Evolutionary conservation across 192 early-diverging fungal genomes (phyloP).

Genomic region (Podochytrium sp.): DNA sequence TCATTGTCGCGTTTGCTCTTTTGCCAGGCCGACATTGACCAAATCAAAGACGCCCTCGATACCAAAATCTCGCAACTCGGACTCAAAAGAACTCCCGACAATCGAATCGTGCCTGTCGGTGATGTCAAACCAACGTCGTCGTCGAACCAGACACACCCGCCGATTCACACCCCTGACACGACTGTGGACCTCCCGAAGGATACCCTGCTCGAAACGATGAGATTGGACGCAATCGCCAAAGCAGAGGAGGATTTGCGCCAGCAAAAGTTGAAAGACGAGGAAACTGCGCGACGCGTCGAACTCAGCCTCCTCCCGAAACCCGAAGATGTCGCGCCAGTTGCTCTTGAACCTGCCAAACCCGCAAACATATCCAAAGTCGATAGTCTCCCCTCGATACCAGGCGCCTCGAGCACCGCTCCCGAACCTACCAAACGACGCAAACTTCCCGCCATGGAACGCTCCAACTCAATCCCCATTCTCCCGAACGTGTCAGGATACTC

Average conservation of each 20-base stretch:
- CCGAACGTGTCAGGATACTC: not conserved
- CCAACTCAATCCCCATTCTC: not conserved
- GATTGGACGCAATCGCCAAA: not conserved
- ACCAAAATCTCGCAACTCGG: constrained; percentile 26
- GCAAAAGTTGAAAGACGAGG: not conserved
- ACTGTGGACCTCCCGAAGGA: constrained; percentile 9
- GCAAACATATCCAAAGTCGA: too few species aligned
- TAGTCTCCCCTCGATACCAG: not conserved
- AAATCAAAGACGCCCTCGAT: constrained; percentile 22
- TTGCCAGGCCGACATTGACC: constrained; percentile 32
- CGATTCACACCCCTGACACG: not conserved
- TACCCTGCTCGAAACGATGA: not conserved
- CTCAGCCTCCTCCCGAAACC: too few species aligned
- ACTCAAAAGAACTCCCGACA: constrained; percentile 6
- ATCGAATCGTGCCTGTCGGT: not conserved
- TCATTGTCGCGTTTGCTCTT: not conserved
- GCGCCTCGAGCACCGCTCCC: not conserved
- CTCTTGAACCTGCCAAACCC: too few species aligned
- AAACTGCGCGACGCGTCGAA: too few species aligned
- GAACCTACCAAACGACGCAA: not conserved
- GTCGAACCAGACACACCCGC: not conserved
- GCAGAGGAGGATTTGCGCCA: not conserved
- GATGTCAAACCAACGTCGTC: not conserved
- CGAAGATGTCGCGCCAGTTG: too few species aligned
- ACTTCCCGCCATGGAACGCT: not conserved